Percentiles rank a stretch among this genome's conserved stretches.
phyloP scores from a whole-genome alignment of 805 yeast genomes.

The Kodamaea leandrae region DNA sequence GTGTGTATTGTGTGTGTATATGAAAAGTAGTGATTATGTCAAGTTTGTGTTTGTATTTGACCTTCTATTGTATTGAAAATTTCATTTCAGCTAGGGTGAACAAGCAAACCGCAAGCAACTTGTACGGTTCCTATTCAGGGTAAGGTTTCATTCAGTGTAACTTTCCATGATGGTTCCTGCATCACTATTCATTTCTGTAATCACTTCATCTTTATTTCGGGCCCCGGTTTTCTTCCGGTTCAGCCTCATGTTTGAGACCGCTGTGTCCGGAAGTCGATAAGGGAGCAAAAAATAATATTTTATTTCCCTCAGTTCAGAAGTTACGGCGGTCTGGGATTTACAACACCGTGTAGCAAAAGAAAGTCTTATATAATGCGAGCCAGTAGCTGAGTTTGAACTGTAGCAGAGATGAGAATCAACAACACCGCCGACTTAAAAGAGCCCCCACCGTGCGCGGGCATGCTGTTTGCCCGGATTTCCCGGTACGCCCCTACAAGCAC shows the following conservation, averaged over 20 bases:
- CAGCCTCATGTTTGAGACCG: neutral
- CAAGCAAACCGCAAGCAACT: no score
- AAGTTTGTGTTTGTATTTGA: no score
- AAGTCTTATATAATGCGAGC: neutral
- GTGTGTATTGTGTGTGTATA: no score
- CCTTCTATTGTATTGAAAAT: no score
- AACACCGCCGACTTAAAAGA: slow-evolving; percentile 13
- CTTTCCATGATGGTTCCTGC: no score
- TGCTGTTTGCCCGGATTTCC: neutral
- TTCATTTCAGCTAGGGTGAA: no score
- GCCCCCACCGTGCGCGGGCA: slow-evolving; percentile 13
- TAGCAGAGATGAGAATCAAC: slow-evolving; percentile 7
- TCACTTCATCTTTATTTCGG: neutral
- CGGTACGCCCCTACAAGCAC: neutral
- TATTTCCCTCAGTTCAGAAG: neutral
- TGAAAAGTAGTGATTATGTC: no score
- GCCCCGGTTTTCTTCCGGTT: no score
- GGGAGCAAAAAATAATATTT: slow-evolving; percentile 1
- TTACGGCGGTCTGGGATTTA: slow-evolving; percentile 1
- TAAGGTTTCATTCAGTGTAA: no score
- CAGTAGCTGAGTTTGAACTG: neutral
- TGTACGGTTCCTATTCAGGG: no score
- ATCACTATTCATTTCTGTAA: no score
- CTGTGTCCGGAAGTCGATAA: neutral
- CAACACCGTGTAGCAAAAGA: slow-evolving; percentile 3